A percentile compares a stretch with the other conserved stretches of the same genome.
These are phyloP conservation scores for Kwoniella europaea DNA, from an alignment of 768 basidiomycete genomes.

Conservation along the genomic window DNA sequence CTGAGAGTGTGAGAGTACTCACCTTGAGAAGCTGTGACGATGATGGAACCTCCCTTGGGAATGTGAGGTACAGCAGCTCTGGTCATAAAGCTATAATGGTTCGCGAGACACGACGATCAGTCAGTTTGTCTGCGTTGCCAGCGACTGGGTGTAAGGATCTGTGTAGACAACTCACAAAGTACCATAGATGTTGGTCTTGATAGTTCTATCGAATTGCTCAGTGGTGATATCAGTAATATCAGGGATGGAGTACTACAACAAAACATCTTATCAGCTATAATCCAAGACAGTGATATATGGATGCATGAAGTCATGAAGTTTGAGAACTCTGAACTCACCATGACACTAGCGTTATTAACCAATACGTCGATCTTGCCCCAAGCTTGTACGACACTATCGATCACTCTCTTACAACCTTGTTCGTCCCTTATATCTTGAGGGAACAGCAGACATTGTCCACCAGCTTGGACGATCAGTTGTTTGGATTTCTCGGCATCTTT, in stretches of 20 bases:
- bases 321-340: slow-evolving; percentile 56
- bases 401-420: slow-evolving; percentile 53
- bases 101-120: background rate
- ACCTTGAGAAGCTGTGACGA: slow-evolving; percentile 66
- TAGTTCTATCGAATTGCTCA: slow-evolving; percentile 65
- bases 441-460: slow-evolving; percentile 50
- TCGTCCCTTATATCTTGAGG: slow-evolving; percentile 58
- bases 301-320: no score
- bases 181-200: slow-evolving; percentile 66
- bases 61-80: slow-evolving; percentile 67
- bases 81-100: slow-evolving; percentile 58
- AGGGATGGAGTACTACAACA: slow-evolving; percentile 60
- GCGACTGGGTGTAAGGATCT: background rate
- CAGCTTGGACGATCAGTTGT: slow-evolving; percentile 40
- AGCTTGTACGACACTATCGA: slow-evolving; percentile 52
- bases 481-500: slow-evolving; percentile 60
- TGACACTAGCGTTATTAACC: slow-evolving; percentile 68
- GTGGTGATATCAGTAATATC: slow-evolving; percentile 59
- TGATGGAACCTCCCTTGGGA: slow-evolving; percentile 67
- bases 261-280: background rate
- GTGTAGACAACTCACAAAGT: slow-evolving; percentile 60
- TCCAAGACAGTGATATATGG: no score
- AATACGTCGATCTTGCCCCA: slow-evolving; percentile 64
- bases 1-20: slow-evolving; percentile 10
- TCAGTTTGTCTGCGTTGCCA: background rate